phyloP scores from a whole-genome alignment of 305 asterid species.

The Petunia hybrid region DNA sequence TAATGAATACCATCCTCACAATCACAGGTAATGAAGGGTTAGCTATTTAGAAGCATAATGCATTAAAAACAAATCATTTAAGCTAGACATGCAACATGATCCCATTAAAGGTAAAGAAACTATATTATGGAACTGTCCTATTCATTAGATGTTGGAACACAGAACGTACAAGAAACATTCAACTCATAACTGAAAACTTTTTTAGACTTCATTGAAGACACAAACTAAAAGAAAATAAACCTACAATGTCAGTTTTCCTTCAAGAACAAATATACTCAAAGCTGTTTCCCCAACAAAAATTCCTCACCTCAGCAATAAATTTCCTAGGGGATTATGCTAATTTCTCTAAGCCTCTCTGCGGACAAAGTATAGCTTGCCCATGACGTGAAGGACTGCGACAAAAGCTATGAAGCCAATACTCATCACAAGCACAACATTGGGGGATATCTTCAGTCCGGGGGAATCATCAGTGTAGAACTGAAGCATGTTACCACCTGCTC shows the following conservation, averaged over 20 bases:
- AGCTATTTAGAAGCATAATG: neutral
- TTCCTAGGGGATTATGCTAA: neutral
- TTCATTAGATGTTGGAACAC: neutral
- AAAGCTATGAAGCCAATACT: slow-evolving; percentile 39
- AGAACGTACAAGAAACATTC: neutral
- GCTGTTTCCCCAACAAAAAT: neutral
- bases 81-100: neutral
- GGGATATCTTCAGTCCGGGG: slow-evolving; percentile 37
- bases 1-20: too few relatives aligned
- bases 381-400: slow-evolving; percentile 46
- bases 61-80: neutral
- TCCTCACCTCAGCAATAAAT: slow-evolving; percentile 7
- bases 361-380: slow-evolving; percentile 87
- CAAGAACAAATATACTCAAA: neutral
- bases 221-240: slow-evolving; percentile 11
- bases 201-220: slow-evolving; percentile 16
- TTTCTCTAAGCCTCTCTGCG: slow-evolving; percentile 57
- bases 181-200: slow-evolving; percentile 4
- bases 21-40: neutral
- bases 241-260: slow-evolving; percentile 23
- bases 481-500: slow-evolving; percentile 70
- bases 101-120: slow-evolving; percentile 1
- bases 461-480: slow-evolving; percentile 91
- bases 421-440: slow-evolving; percentile 37
- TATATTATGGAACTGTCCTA: neutral